Evolutionary conservation across 441 rosid species (phyloP).

Genomic region (Hura crepitans): DNA sequence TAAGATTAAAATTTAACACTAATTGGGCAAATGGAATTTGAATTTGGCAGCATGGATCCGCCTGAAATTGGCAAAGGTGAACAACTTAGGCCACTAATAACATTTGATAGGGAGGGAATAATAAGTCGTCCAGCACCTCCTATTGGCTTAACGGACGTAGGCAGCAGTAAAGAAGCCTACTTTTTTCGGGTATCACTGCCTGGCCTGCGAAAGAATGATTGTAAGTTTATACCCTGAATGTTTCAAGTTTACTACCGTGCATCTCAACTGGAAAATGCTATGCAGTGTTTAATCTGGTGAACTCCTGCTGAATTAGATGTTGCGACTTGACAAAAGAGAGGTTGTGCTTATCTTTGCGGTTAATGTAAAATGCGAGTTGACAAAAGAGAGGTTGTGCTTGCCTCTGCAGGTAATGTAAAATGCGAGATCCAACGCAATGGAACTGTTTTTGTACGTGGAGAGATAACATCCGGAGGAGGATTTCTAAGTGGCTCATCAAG

Average conservation of each 20-base stretch:
- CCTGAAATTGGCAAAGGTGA: conserved; percentile 21
- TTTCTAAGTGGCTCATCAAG: conserved; percentile 31
- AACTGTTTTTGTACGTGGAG: conserved; percentile 54
- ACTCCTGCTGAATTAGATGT: neutral
- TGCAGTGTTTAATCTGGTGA: neutral
- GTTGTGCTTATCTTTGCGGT: conserved; percentile 36
- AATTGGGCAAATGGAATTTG: neutral
- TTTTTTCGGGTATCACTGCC: conserved; percentile 70
- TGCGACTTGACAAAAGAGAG: conserved; percentile 5
- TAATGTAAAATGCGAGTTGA: conserved; percentile 38
- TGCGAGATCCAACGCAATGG: conserved; percentile 54
- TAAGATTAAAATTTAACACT: neutral
- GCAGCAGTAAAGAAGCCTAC: conserved; percentile 58
- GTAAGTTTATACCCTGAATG: conserved; percentile 35
- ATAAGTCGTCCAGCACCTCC: conserved; percentile 46
- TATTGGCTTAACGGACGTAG: conserved; percentile 62
- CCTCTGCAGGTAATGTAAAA: conserved; percentile 46
- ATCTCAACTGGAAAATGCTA: conserved; percentile 1
- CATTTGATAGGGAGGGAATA: conserved; percentile 51
- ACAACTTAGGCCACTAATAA: conserved; percentile 38
- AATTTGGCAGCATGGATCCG: conserved; percentile 32
- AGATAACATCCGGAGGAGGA: conserved; percentile 32
- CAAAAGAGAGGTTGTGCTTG: conserved; percentile 12
- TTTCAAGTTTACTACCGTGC: neutral
- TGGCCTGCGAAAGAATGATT: conserved; percentile 45